These are phyloP conservation scores for Paramecium bursaria DNA, from an alignment of 73 alveolate genomes.

Conservation along the genomic window DNA sequence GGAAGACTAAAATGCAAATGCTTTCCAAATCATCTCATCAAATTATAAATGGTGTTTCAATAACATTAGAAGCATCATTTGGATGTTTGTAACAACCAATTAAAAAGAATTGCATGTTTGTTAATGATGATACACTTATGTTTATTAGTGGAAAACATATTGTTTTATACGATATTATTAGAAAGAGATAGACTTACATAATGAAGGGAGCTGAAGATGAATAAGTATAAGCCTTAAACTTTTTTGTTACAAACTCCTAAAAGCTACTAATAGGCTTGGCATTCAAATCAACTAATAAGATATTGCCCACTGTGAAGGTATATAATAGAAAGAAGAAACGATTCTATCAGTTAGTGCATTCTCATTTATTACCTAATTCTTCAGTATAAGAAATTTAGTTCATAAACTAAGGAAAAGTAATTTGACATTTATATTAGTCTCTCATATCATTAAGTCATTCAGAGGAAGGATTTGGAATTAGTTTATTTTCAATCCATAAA, in stretches of 20 bases:
- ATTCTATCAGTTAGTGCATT: conserved; percentile 27
- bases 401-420: conserved; percentile 57
- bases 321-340: conserved; percentile 48
- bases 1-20: neutral
- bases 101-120: conserved; percentile 49
- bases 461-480: conserved; percentile 54
- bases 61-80: conserved; percentile 57
- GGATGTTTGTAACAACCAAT: conserved; percentile 63
- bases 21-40: conserved; percentile 31
- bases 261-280: conserved; percentile 45
- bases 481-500: conserved; percentile 47
- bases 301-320: conserved; percentile 61
- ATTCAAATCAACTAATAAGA: conserved; percentile 55
- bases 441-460: conserved; percentile 22
- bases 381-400: conserved; percentile 43
- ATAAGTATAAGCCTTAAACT: conserved; percentile 36
- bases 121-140: conserved; percentile 63
- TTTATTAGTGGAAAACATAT: conserved; percentile 62
- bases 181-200: conserved; percentile 55
- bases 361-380: conserved; percentile 47
- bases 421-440: neutral
- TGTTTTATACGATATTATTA: conserved; percentile 54
- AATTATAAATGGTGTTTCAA: conserved; percentile 57
- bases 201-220: conserved; percentile 67
- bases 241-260: conserved; percentile 2